Percentiles rank a stretch among this genome's conserved stretches.
These are phyloP conservation scores for Phytophthora megakarya DNA, from an alignment of 352 stramenopile genomes.

Conservation along the genomic window DNA sequence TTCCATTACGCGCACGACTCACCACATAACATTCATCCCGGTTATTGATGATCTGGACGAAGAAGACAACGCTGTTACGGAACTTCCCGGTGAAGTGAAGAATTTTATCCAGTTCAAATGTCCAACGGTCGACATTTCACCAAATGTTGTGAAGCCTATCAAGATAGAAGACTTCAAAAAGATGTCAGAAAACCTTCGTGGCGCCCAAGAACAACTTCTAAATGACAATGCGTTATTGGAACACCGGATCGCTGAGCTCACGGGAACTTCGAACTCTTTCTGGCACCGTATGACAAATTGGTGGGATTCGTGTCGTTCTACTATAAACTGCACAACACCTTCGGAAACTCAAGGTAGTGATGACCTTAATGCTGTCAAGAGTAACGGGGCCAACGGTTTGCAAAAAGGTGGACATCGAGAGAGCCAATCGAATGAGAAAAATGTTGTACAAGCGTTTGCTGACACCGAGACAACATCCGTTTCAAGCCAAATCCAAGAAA, in stretches of 20 bases:
- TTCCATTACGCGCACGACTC: conserved; percentile 3
- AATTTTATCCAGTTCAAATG: background rate
- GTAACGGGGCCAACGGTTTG: background rate
- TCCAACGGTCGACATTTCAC: conserved; percentile 1
- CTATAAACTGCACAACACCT: background rate
- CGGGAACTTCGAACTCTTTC: background rate
- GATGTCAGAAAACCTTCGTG: background rate
- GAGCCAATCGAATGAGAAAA: too few relatives aligned
- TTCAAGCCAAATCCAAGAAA: too few relatives aligned
- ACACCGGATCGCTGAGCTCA: background rate
- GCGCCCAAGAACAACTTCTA: background rate
- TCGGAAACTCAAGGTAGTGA: background rate
- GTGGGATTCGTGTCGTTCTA: background rate
- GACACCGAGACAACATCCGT: too few relatives aligned
- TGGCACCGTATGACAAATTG: background rate
- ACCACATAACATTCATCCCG: conserved; percentile 20
- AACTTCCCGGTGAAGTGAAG: conserved; percentile 5
- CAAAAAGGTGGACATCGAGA: too few relatives aligned
- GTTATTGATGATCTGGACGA: conserved; percentile 17
- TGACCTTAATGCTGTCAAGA: background rate
- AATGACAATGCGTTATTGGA: background rate
- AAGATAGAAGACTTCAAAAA: conserved; percentile 9
- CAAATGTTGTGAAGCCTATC: background rate
- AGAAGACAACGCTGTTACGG: background rate
- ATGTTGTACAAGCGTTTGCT: too few relatives aligned